phyloP scores from a whole-genome alignment of 768 basidiomycete genomes.

The Russula compacta region DNA sequence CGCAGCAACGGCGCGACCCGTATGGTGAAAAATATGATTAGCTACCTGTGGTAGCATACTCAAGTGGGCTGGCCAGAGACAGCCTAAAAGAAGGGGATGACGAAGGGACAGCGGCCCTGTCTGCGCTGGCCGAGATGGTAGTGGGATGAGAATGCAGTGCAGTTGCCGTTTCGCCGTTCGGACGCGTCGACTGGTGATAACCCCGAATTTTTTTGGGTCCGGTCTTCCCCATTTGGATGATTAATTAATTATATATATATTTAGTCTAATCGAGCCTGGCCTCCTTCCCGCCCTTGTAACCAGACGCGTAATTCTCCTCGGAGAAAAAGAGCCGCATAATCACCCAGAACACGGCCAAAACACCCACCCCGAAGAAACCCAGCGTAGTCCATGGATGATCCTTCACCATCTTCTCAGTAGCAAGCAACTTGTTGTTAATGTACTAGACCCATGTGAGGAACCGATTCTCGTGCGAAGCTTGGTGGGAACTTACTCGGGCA shows the following conservation, averaged over 20 bases:
- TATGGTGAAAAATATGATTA: slow-evolving; percentile 66
- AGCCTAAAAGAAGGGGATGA: neutral
- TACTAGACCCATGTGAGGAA: slow-evolving; percentile 21
- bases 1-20: slow-evolving; percentile 64
- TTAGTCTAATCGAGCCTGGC: slow-evolving; percentile 14
- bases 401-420: slow-evolving; percentile 23
- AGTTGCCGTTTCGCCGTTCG: neutral
- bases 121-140: neutral
- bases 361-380: slow-evolving; percentile 19
- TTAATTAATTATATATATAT: neutral
- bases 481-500: slow-evolving; percentile 43
- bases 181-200: neutral
- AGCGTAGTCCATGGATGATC: slow-evolving; percentile 24
- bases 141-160: neutral
- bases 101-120: neutral
- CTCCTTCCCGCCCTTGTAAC: slow-evolving; percentile 5
- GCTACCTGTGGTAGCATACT: slow-evolving; percentile 78
- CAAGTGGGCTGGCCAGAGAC: slow-evolving; percentile 1
- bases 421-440: slow-evolving; percentile 25
- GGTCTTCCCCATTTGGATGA: neutral
- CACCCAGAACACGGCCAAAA: slow-evolving; percentile 19
- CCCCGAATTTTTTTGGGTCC: neutral
- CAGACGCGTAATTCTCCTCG: neutral
- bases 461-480: neutral
- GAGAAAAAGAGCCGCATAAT: slow-evolving; percentile 23